These are phyloP conservation scores for Lasiosphaeria ovina DNA, from an alignment of 495 filamentous ascomycete species.

Conservation along the genomic window DNA sequence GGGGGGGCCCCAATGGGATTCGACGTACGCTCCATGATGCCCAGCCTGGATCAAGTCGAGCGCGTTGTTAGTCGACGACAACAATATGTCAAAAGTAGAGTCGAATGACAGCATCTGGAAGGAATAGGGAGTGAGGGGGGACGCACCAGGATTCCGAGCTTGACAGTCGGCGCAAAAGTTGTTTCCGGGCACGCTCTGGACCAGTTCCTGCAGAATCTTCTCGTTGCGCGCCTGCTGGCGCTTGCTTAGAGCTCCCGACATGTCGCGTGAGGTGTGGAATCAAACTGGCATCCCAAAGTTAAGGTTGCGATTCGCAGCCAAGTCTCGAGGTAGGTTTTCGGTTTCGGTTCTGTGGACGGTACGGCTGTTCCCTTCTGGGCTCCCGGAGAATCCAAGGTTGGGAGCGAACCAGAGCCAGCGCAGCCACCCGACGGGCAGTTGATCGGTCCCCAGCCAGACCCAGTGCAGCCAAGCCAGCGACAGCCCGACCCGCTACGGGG, in stretches of 20 bases:
- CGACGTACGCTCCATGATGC: constrained; percentile 94
- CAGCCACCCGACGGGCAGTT: no score
- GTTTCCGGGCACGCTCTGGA: constrained; percentile 85
- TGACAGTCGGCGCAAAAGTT: constrained; percentile 92
- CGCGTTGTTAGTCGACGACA: constrained; percentile 21
- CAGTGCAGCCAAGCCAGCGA: background rate
- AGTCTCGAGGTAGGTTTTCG: background rate
- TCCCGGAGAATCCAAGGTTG: background rate
- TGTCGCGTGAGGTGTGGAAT: constrained; percentile 30
- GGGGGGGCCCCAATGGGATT: background rate
- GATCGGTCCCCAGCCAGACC: background rate
- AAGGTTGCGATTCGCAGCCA: constrained; percentile 1
- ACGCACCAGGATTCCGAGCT: constrained; percentile 85
- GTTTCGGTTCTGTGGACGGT: constrained; percentile 3
- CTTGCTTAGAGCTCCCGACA: constrained; percentile 66
- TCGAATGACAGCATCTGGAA: background rate
- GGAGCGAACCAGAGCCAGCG: background rate
- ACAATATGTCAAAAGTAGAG: background rate
- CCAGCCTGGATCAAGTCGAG: constrained; percentile 66
- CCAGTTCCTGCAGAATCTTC: constrained; percentile 82
- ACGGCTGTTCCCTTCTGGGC: background rate
- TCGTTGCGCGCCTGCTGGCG: constrained; percentile 97
- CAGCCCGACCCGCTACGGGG: background rate
- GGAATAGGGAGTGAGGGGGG: constrained; percentile 15
- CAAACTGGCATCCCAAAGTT: constrained; percentile 1